Conservation (phyloP, 106 monocot genomes). For the Dioscorea dumetorum region DNA sequence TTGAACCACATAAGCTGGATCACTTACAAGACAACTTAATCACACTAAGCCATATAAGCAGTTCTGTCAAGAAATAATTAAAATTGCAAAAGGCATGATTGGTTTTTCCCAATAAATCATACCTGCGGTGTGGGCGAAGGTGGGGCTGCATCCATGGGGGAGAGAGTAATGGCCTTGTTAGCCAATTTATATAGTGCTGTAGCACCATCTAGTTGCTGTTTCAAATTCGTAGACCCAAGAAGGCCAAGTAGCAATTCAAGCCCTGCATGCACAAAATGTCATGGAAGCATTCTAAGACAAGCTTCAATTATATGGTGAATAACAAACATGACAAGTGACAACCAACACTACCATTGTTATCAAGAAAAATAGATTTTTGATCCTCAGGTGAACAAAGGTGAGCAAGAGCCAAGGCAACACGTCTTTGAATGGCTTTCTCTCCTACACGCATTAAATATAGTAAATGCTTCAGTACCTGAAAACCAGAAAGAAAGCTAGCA, state of each 20-base stretch:
- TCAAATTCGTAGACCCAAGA: constrained; percentile 57
- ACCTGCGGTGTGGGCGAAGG: constrained; percentile 96
- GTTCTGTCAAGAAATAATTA: too few species aligned
- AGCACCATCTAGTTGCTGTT: constrained; percentile 90
- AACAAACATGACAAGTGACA: not conserved
- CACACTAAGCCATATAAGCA: too few species aligned
- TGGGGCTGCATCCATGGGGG: constrained; percentile 92
- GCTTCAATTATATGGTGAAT: not conserved
- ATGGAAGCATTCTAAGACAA: not conserved
- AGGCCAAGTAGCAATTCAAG: constrained; percentile 89
- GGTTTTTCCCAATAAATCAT: not conserved
- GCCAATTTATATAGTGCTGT: constrained; percentile 75
- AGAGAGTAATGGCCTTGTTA: constrained; percentile 78
- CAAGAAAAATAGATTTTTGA: constrained; percentile 82
- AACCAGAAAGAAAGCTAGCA: constrained; percentile 2
- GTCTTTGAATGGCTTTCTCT: constrained; percentile 80
- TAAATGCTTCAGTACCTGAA: constrained; percentile 85
- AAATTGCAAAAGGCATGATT: not conserved
- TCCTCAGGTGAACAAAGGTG: constrained; percentile 87
- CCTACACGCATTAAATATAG: constrained; percentile 78
- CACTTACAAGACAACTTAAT: too few species aligned
- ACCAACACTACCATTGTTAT: constrained; percentile 67
- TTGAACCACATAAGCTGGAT: too few species aligned
- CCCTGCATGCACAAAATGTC: constrained; percentile 35
- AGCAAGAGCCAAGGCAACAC: constrained; percentile 84